phyloP scores from a whole-genome alignment of 176 grass and related monocot species.

The Coix lacrymajobi region DNA sequence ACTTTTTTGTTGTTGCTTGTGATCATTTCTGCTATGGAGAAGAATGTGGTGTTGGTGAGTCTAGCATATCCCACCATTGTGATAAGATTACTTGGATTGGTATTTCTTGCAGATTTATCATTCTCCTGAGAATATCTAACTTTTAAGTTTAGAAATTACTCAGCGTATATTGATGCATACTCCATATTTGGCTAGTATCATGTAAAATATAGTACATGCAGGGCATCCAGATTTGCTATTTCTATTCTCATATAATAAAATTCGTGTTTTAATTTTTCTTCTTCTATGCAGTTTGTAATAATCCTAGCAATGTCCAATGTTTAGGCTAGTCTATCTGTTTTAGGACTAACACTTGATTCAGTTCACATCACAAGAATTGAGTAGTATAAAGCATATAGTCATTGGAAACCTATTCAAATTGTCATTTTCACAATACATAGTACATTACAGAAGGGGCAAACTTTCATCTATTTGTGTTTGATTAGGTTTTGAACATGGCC shows the following conservation, averaged over 20 bases:
- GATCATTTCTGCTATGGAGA: background rate
- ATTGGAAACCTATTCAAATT: background rate
- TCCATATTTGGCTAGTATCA: background rate
- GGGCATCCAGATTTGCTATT: background rate
- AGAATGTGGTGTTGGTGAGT: background rate
- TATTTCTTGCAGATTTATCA: background rate
- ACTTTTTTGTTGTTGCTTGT: background rate
- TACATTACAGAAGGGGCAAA: background rate
- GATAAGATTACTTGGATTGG: background rate
- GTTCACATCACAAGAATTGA: background rate
- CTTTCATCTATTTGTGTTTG: background rate
- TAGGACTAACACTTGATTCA: background rate
- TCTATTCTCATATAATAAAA: background rate
- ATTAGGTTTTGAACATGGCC: slow-evolving; percentile 15
- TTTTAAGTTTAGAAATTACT: background rate
- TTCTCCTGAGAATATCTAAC: background rate
- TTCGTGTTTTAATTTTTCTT: background rate
- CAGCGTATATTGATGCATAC: background rate
- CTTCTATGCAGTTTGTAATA: background rate
- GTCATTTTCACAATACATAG: background rate
- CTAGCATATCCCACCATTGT: background rate
- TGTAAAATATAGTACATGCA: background rate
- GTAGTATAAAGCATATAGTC: background rate
- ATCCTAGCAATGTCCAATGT: background rate
- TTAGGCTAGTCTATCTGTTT: background rate